phyloP scores from a whole-genome alignment of 176 grass and related monocot genomes.

The Neostapfia colusana region DNA sequence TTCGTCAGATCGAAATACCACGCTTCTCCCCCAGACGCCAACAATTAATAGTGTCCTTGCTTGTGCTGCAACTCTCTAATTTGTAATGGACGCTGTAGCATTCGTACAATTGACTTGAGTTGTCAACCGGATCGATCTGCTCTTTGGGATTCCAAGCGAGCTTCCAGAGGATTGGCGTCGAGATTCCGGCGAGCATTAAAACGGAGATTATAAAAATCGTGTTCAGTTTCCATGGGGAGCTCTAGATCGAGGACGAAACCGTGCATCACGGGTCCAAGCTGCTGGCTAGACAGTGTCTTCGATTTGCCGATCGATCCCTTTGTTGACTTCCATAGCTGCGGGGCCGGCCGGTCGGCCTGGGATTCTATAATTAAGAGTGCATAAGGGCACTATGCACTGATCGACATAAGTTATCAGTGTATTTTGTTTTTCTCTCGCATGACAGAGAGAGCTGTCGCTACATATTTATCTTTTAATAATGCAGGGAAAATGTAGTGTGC shows the following conservation, averaged over 20 bases:
- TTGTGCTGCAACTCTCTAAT: slow-evolving; percentile 27
- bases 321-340: slow-evolving; percentile 22
- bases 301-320: slow-evolving; percentile 22
- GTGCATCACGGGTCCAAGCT: neutral
- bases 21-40: neutral
- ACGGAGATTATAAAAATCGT: neutral
- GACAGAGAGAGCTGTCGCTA: neutral
- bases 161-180: slow-evolving; percentile 28
- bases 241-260: slow-evolving; percentile 5
- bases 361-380: neutral
- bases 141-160: slow-evolving; percentile 37
- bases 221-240: slow-evolving; percentile 1
- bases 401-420: neutral
- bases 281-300: neutral
- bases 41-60: neutral
- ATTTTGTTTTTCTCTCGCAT: neutral
- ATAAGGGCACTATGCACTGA: slow-evolving; percentile 24
- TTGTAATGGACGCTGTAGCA: neutral
- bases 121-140: slow-evolving; percentile 31
- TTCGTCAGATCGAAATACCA: slow-evolving; percentile 24
- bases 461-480: no score
- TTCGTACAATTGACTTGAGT: slow-evolving; percentile 38
- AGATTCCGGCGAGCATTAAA: slow-evolving; percentile 35
- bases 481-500: no score
- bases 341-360: neutral